Evolutionary conservation across 31 red algal genomes (phyloP).

Genomic region (Asparagopsis taxiformis): DNA sequence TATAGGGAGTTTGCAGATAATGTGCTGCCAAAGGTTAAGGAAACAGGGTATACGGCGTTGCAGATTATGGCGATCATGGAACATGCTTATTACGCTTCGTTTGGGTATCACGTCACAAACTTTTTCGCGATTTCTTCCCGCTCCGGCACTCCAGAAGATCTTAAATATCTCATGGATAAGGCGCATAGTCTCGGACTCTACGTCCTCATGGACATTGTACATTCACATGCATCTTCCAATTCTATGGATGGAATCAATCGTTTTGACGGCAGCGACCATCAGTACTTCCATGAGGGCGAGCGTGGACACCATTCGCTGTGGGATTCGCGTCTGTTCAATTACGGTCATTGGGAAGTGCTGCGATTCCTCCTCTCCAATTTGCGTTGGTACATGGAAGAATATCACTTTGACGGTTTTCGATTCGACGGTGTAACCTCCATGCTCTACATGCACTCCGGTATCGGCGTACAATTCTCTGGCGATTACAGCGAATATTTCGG

Average conservation of each 20-base stretch:
- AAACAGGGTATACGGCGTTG: conserved; percentile 89
- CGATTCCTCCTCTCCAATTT: conserved; percentile 94
- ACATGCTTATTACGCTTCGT: conserved; percentile 97
- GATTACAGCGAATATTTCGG: conserved; percentile 95
- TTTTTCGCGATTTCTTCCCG: conserved; percentile 92
- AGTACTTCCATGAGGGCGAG: conserved; percentile 98
- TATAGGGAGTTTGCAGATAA: conserved; percentile 94
- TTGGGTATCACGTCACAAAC: conserved; percentile 99
- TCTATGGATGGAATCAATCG: conserved; percentile 95
- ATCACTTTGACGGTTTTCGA: conserved; percentile 99
- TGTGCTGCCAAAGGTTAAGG: conserved; percentile 86
- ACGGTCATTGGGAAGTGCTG: conserved; percentile 95
- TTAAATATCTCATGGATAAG: conserved; percentile 94
- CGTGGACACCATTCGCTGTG: conserved; percentile 86
- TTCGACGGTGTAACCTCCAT: conserved; percentile 98
- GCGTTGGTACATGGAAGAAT: conserved; percentile 98
- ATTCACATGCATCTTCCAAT: conserved; percentile 92
- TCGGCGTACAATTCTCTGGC: conserved; percentile 82
- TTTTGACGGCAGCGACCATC: conserved; percentile 96
- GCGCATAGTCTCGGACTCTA: conserved; percentile 86
- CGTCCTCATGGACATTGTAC: conserved; percentile 96
- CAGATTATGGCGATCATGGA: conserved; percentile 99
- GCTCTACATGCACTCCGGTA: conserved; percentile 94
- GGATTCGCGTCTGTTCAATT: conserved; percentile 96
- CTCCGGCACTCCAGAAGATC: conserved; percentile 86